Base-by-base conservation (phyloP, 192 early-diverging fungal genomes). In the Coemansia sp. region DNA sequence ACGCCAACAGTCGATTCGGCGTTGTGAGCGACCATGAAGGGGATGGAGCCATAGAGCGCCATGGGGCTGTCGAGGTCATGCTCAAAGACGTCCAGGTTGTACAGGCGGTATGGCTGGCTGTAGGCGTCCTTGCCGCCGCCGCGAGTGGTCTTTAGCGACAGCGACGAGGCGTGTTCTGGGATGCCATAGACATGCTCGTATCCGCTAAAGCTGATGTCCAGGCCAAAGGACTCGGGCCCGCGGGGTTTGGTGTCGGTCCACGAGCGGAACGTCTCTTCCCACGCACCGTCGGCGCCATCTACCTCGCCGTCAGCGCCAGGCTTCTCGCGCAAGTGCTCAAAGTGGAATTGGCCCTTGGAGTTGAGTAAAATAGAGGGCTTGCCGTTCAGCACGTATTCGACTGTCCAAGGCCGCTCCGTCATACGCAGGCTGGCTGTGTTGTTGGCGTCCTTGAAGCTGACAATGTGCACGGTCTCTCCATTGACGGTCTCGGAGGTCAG, bases 81-180 rank as follows among this genome's bases (percentile, higher is more conserved):
- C 83, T 99, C 97, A 80, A 98, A 98, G 23, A 98, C 96, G 66
- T 99, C 97, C 62, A 95, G 78, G 71, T 99, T 99, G 76, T 96
- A 99, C 38, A 98, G 76, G 24, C 97, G 86, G 80, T 97, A 99
- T 7, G 97, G 97, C 56, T 98, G 94, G 16, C 73, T 79, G 72
- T 98, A 98, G 5, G 84, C 82, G 33, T 83, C 87, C 74, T 59
- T 95, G 88, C 35, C 85, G 76, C 69, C 56, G 55, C 63, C 89
- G 66, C 92, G 84, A 10, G 97, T 99, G n/a, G 92, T 71, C 71
- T 91, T 93, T 46, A 99, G 86, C 18, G 90, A 89, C 70, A 94
- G 88, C n/a, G 84, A 80, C 43, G 93, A 73, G 1, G 95, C 88
- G 69, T 99, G 97, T 79, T 98, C 92, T 0, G 97, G 95, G 61